phyloP scores from a whole-genome alignment of 306 rosid species.

The Parietaria judaica region DNA sequence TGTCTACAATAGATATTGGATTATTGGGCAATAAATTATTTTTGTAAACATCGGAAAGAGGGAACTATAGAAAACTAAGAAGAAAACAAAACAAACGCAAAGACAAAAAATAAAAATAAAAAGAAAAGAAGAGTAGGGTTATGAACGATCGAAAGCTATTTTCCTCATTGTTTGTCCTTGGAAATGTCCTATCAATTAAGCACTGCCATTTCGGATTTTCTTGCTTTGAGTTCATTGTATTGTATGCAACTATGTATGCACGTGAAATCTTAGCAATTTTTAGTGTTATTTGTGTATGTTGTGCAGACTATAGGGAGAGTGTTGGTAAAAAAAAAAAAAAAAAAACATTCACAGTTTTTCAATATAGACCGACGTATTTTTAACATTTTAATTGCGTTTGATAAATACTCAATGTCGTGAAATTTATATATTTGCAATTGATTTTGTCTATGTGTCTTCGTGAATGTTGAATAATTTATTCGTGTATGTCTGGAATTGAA shows the following conservation, averaged over 20 bases:
- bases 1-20: too few relatives aligned
- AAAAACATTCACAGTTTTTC: too few relatives aligned
- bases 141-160: constrained; percentile 23
- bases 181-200: constrained; percentile 44
- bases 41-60: not conserved
- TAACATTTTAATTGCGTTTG: too few relatives aligned
- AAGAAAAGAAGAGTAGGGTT: constrained; percentile 25
- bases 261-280: constrained; percentile 32
- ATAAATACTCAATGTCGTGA: too few relatives aligned
- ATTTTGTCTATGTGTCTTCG: too few relatives aligned
- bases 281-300: not conserved
- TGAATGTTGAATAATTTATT: too few relatives aligned
- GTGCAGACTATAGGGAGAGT: too few relatives aligned
- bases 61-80: constrained; percentile 5
- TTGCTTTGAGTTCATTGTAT: constrained; percentile 13
- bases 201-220: constrained; percentile 21
- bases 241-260: constrained; percentile 35
- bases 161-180: constrained; percentile 17
- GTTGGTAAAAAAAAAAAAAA: too few relatives aligned
- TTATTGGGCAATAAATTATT: too few relatives aligned
- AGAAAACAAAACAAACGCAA: not conserved
- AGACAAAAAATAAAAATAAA: constrained; percentile 6
- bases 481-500: too few relatives aligned
- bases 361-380: too few relatives aligned
- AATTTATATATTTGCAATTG: too few relatives aligned